Conservation (phyloP, 116 monocot species). For the Cymodocea nodosa region DNA sequence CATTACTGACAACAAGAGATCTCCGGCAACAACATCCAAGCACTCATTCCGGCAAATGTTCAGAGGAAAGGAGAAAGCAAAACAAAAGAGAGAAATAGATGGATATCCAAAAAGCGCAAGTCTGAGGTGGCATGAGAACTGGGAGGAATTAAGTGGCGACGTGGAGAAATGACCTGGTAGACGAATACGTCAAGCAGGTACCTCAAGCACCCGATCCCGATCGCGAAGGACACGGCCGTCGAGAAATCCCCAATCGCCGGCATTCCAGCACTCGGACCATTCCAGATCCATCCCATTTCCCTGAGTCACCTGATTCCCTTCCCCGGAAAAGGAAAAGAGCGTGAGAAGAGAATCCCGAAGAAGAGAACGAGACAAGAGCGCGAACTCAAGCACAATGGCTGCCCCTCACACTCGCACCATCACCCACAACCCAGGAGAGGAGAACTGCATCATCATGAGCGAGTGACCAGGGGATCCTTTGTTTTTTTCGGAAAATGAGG, state of each 20-base stretch:
- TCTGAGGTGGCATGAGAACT: too few species aligned
- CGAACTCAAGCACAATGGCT: too few species aligned
- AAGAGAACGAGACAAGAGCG: not conserved
- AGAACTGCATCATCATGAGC: not conserved
- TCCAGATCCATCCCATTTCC: not conserved
- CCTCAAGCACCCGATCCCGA: slow-evolving; percentile 17
- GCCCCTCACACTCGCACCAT: not conserved
- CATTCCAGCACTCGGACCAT: not conserved
- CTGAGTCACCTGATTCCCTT: not conserved
- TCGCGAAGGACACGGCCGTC: slow-evolving; percentile 12
- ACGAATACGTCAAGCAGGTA: slow-evolving; percentile 9
- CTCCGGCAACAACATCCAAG: too few species aligned
- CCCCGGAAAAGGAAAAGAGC: not conserved
- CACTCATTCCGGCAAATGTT: too few species aligned
- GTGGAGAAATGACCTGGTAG: slow-evolving; percentile 9
- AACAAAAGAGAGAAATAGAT: too few species aligned
- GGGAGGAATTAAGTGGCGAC: not conserved
- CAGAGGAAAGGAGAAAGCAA: too few species aligned
- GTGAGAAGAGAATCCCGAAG: too few species aligned
- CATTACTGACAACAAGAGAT: too few species aligned
- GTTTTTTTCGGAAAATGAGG: too few species aligned
- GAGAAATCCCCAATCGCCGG: slow-evolving; percentile 5
- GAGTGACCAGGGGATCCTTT: too few species aligned
- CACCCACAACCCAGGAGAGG: not conserved
- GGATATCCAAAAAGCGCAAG: too few species aligned